Percentiles rank a stretch among this genome's conserved stretches.
Conservation (phyloP, 2,329 filamentous ascomycete species). For the Pseudogymnoascus sp. region DNA sequence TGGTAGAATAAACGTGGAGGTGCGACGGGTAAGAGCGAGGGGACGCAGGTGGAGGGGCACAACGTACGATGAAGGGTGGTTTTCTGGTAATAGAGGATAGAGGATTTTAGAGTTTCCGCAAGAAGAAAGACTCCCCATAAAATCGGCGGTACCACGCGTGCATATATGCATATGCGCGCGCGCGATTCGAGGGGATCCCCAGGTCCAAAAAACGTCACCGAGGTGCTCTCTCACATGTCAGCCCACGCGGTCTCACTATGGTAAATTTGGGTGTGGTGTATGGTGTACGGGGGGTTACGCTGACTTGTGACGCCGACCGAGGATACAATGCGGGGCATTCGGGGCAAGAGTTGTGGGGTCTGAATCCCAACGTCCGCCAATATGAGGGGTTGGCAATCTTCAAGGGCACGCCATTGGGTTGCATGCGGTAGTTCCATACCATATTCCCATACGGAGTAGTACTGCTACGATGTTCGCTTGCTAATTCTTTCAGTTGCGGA, state of each 20-base stretch:
- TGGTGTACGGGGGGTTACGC: not conserved
- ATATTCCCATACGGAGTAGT: not conserved
- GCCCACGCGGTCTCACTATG: not conserved
- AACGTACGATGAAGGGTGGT: not conserved
- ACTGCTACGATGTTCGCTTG: not conserved
- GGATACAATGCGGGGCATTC: not conserved
- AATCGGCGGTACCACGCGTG: not conserved
- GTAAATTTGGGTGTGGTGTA: not conserved
- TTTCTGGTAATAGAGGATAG: not conserved
- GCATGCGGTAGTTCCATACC: not conserved
- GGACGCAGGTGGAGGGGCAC: not conserved
- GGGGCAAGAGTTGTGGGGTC: not conserved
- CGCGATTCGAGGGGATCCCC: not conserved
- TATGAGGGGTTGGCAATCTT: slow-evolving; percentile 5
- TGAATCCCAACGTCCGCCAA: not conserved
- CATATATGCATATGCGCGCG: not conserved
- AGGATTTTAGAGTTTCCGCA: slow-evolving; percentile 4
- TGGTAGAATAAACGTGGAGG: not conserved
- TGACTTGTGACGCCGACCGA: slow-evolving; percentile 8
- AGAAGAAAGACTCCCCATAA: not conserved
- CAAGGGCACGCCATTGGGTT: not conserved
- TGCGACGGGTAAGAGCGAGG: not conserved
- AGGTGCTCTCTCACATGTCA: slow-evolving; percentile 4
- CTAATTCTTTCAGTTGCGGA: not conserved
- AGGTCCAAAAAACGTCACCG: slow-evolving; percentile 8